Percentiles rank a stretch among this genome's conserved stretches.
These are phyloP conservation scores for Macrolepiota dolichaula DNA, from an alignment of 768 basidiomycete genomes.

Conservation along the genomic window DNA sequence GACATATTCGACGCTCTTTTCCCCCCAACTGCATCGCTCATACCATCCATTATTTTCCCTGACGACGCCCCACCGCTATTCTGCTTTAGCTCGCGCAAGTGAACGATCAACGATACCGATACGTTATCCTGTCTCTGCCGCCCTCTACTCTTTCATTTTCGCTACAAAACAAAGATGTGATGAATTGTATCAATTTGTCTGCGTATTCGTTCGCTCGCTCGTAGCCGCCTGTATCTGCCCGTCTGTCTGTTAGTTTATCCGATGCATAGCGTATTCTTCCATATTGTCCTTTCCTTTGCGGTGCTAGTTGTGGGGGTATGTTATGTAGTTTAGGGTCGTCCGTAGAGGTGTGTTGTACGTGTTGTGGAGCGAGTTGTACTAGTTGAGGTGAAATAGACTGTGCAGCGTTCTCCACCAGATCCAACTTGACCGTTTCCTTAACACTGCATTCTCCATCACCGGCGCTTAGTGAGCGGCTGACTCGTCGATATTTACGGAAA, in stretches of 20 bases:
- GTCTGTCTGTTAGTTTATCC: constrained; percentile 9
- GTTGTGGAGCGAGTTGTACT: constrained; percentile 4
- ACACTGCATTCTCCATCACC: too few relatives aligned
- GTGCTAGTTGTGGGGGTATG: neutral
- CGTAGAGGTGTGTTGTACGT: neutral
- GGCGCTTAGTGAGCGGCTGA: neutral
- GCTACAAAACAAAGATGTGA: constrained; percentile 2
- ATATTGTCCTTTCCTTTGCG: constrained; percentile 1
- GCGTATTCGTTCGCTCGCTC: constrained; percentile 5
- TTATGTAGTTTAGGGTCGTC: neutral
- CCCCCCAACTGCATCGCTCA: neutral
- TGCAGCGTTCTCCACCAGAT: neutral
- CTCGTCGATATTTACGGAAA: neutral
- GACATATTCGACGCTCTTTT: neutral
- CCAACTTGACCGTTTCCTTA: too few relatives aligned
- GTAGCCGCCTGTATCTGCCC: neutral
- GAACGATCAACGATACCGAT: constrained; percentile 8
- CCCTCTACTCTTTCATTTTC: neutral
- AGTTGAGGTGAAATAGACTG: neutral
- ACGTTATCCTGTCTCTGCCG: neutral
- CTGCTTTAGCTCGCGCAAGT: neutral
- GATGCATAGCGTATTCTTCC: constrained; percentile 8
- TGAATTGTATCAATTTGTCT: constrained; percentile 4
- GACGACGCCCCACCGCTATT: neutral
- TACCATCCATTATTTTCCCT: neutral